Evolutionary conservation across 2,329 filamentous ascomycete species (phyloP), one percentile per base, ranked within the genome.

Genomic region (Aspergillus sp.): DNA sequence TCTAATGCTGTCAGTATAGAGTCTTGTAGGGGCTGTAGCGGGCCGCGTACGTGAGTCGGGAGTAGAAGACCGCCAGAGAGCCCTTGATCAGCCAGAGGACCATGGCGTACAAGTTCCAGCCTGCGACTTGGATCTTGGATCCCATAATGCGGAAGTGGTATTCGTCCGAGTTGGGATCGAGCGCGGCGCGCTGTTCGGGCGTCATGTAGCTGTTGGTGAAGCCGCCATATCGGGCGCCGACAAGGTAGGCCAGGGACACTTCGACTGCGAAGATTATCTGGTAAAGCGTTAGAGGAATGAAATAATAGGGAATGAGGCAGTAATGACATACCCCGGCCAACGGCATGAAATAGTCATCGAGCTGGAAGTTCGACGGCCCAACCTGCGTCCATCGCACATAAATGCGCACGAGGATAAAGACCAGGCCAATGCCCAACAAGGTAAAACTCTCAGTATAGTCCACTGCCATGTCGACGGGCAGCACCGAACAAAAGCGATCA

Each of bases 151-250:
- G 77, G 55, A 75, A 60, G 4, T 70, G 64, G 63, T 78, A 84
- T 62, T 85, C 81, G 1, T 66, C 64, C 14, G 77, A 77, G 15
- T 68, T 56, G 0, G 77, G 73, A 12, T 75, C 70, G n/a, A 86
- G 66, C 0, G 72, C 68, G 3, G 66, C 70, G 14, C 84, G 79
- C 57, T 82, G 62, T 27, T 75, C 76, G 14, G 76, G 65, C 2
- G 82, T 80, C 80, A 86, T 84, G 52, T 77, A 78, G 60, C 82
- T 82, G 61, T 86, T 85, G 6, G 82, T 82, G 5, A 85, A 69
- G 1, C 82, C 82, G 23, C 75, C 66, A 23, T 73, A 81, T 21
- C 71, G 70, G 40, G 77, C 76, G 17, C 78, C 78, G 23, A 83
- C 77, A 5, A 75, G 73, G 51, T 83, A 80, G 5, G 77, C 79